Evolutionary conservation across 2,329 filamentous ascomycete species (phyloP), one percentile per base, ranked within the genome.

Genomic region (Beauveria sp.): DNA sequence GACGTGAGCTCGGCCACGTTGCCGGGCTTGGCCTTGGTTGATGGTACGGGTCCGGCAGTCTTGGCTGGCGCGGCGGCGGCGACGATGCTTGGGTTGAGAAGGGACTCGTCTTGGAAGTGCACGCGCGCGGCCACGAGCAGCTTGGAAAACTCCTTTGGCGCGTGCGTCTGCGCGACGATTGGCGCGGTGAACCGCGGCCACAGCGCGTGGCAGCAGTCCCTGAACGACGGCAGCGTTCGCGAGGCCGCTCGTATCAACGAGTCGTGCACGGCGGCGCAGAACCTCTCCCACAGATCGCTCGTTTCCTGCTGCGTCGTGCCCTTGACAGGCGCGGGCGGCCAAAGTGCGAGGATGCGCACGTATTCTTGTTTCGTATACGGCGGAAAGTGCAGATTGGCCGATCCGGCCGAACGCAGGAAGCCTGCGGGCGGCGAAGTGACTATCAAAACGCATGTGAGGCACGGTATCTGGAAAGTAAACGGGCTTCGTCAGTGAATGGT

Each of bases 171-270:
- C 1, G 86, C 84, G 1, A 87, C 74, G 26, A 98, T 83, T 0
- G 93, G 93, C 7, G 85, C 82, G 1, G 90, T 87, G 73, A 99
- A 98, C 4, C 86, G 83, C 12, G 88, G 86, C 95, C 95, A 99
- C 22, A 98, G 81, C 49, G 86, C 84, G 54, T 84, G 74, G 69
- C 89, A 92, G 55, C 88, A 84, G 42, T 84, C 82, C 3, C 79
- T 81, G 66, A 96, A 92, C 12, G 84, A 83, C 1, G 88, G 81
- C 16, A 98, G 80, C 43, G 93, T 92, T 55, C 92, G 86, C 1
- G 89, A 89, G 3, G 91, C 91, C 52, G 91, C 86, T 65, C 88
- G 90, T 54, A 88, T 86, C 14, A 98, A 80, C 1, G 93, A 86
- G 71, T 99, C 95, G 80, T 96, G 95, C 16, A 96, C 86, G 5